Base-by-base conservation (phyloP, 805 yeast species). In the Alloascoidea hylecoeti region DNA sequence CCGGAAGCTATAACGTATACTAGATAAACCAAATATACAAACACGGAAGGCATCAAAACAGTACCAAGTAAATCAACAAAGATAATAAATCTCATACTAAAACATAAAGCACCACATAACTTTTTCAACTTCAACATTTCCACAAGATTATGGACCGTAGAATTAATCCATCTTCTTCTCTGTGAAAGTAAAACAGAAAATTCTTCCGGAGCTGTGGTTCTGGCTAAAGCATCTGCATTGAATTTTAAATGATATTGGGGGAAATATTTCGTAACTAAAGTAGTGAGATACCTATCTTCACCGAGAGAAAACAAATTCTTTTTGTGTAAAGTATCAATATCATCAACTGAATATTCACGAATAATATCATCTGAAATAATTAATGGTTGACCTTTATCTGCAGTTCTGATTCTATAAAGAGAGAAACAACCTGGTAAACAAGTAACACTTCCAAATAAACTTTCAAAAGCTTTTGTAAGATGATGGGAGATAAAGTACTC, bases 401-500 rank as follows among this genome's bases (percentile, higher is more conserved):
- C 56, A 3, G 63, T 58, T 13, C 61, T 48, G 16, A 61, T 40
- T 38, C 79, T 57, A 50, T 72, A 73, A 61, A 73, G 61, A 15
- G 68, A 63, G 60, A 73, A 73, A 58, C 80, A 73, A n/a, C 80
- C 80, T 0, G 80, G 80, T 43, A 73, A 62, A 61, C 80, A 73
- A 3, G 79, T 74, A 15, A 73, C 78, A 43, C 74, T 66, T 18
- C 78, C 78, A 48, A 73, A 73, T 33, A 72, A 60, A 15, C 73
- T 64, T 55, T 73, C 80, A 48, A 73, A 73, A 0, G 78, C 76
- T 51, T 73, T 73, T 17, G 79, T 70, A 48, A 72, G 66, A 52
- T 73, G 78, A 50, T 73, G 80, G 17, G 78, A 71, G 46, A 73
- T 72, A 49, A 70, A 73, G 50, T 73, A 73, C 48, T 73, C 80